These are phyloP conservation scores for Ceriops tagal DNA, from an alignment of 345 rosid species.

Conservation along the genomic window DNA sequence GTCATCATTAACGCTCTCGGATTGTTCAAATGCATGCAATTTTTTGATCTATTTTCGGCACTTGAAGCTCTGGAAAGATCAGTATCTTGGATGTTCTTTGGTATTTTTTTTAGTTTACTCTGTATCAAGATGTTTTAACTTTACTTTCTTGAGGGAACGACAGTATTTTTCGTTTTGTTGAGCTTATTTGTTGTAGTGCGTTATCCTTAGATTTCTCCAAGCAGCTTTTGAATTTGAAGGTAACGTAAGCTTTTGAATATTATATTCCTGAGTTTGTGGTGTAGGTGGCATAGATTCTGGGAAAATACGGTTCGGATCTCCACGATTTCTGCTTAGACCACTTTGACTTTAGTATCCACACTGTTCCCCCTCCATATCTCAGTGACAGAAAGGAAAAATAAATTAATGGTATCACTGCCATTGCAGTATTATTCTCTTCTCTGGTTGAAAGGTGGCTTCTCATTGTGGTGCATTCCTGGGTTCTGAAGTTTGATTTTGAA, in stretches of 20 bases:
- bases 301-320: conserved; percentile 8
- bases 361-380: neutral
- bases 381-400: neutral
- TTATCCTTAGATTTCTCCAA: no score
- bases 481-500: conserved; percentile 19
- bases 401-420: neutral
- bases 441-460: neutral
- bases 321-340: conserved; percentile 6
- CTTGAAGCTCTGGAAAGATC: neutral
- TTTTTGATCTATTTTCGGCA: neutral
- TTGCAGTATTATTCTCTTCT: neutral
- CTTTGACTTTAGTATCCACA: conserved; percentile 5
- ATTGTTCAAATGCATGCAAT: neutral
- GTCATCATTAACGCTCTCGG: neutral
- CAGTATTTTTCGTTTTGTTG: neutral
- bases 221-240: conserved; percentile 1
- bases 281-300: neutral
- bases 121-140: neutral
- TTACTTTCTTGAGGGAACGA: neutral
- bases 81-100: conserved; percentile 23
- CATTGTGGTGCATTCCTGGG: neutral
- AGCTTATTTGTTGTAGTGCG: neutral
- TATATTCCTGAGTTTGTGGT: neutral
- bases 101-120: conserved; percentile 2
- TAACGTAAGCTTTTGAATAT: neutral